Evolutionary conservation across 164 flowering plant species (phyloP), one percentile per base, ranked within the genome.

Genomic region (Protea cynaroides): DNA sequence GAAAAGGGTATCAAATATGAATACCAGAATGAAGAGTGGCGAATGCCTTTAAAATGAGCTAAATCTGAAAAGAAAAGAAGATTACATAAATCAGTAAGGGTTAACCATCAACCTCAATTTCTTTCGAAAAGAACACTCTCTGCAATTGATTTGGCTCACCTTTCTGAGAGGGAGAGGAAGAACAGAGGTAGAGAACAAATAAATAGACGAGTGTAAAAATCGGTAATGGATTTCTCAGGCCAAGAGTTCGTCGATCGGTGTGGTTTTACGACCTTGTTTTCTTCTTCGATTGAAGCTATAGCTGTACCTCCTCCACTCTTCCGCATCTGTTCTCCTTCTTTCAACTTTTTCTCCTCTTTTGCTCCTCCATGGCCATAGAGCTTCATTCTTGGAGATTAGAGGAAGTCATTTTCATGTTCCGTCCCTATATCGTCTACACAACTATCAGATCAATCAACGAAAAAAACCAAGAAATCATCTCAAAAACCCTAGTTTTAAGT

Each of bases 121-220:
- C 34, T 5, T 29, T 5, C 34, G n/a, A 2, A 0, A 29, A 29
- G 2, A 29, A 5, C 34, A 29, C 34, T 29, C 47, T 19, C 15
- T 25, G 1, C 17, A 10, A 1, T 43, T 23, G 56, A 61, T 6
- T 43, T 49, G 17, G 19, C 0, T 36, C 71, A 88, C 95, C 90
- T 65, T 77, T 72, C 50, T 51, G 85, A 43, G 89, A 71, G 19
- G 95, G 95, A 61, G 66, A 68, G 73, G 83, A 83, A 51, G 95
- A 88, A 63, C 66, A 73, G 75, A 88, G 84, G 57, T 80, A 88
- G 61, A 88, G 90, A 63, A 86, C 43, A 65, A 86, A 75, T 71
- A 88, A 79, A 74, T 90, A 88, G 70, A 83, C 19, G 63, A 88
- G 61, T 0, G 80, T 83, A 65, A 88, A 83, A 25, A 85, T 25